A percentile compares a stretch with the other conserved stretches of the same genome.
phyloP scores from a whole-genome alignment of 1,284 basidiomycete species.

The Ustilago loliicola region DNA sequence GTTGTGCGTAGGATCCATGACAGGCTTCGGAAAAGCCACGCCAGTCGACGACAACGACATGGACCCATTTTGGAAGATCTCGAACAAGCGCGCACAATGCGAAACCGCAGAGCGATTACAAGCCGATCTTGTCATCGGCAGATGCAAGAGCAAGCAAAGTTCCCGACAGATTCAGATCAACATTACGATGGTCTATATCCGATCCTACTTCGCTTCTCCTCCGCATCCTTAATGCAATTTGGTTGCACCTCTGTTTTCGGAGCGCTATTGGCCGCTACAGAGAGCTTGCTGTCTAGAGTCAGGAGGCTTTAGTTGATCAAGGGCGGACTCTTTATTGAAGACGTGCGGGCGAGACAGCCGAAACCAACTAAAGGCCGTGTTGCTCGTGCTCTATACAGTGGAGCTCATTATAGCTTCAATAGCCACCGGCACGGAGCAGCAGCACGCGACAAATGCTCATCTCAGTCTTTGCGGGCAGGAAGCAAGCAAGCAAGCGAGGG shows the following conservation, averaged over 20 bases:
- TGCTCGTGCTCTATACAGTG: neutral
- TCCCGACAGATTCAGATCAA: neutral
- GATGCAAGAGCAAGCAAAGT: neutral
- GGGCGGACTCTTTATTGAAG: neutral
- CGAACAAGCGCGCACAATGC: neutral
- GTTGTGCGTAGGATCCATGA: neutral
- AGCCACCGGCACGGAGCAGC: neutral
- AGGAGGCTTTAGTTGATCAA: neutral
- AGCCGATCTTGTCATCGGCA: conserved; percentile 4
- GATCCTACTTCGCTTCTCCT: neutral
- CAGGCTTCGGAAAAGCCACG: neutral
- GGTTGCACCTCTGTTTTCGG: neutral
- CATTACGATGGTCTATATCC: neutral
- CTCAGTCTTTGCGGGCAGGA: neutral
- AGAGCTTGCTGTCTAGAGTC: neutral
- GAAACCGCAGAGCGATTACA: neutral
- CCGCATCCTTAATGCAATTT: neutral
- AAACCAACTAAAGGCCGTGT: conserved; percentile 3
- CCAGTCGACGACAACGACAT: neutral
- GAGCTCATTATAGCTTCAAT: neutral
- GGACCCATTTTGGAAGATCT: neutral
- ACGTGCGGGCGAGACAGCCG: conserved; percentile 5
- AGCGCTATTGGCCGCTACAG: neutral
- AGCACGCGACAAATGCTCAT: neutral
- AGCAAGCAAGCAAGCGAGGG: neutral